Evolutionary conservation across 2,329 filamentous ascomycete species (phyloP), one percentile per base, ranked within the genome.

Genomic region (Dactylonectria estremocensis): DNA sequence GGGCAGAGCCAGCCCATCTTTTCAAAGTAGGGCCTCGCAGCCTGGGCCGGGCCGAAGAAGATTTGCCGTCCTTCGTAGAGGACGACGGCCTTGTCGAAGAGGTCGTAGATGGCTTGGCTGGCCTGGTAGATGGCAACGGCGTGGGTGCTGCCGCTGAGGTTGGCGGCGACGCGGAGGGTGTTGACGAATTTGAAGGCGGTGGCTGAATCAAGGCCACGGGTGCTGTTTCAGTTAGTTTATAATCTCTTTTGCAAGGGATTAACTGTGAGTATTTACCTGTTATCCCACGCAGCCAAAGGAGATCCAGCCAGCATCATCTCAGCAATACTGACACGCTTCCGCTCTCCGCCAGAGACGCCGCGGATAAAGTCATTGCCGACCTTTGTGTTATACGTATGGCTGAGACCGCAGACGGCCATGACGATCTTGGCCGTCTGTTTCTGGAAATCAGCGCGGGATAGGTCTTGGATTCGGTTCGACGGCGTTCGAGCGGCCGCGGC

Each of bases 261-360:
- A 8, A 45, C 14, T 1, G 16, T 10, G 10, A 37, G 16, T 35
- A 7, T n/a, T 60, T 24, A 60, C 56, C 56, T 60, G 31, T 60
- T 57, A 20, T 57, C 54, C 93, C 93, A 95, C 5, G 79, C 81
- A 13, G 72, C 76, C 31, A 89, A 77, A 0, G 86, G 85, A 1
- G 88, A 87, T 54, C 85, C 83, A 40, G 90, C 90, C 16, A 94
- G 83, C 68, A 91, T 87, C 68, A 92, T 93, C 80, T 95, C 93
- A 1, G 92, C 92, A 70, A 95, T 94, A 59, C 90, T 92, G 5
- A 95, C 93, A 78, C 93, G 90, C 82, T 95, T 94, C 65, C 90
- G 84, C 78, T 93, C 91, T 45, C 91, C 91, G 46, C 91, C 91
- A 13, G 87, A 90, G 2, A 93, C 87, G 57, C 92, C 92, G 7